Evolutionary conservation across 176 grass and related monocot species (phyloP), one percentile per base, ranked within the genome.

Genomic region (Raddia distichophylla): DNA sequence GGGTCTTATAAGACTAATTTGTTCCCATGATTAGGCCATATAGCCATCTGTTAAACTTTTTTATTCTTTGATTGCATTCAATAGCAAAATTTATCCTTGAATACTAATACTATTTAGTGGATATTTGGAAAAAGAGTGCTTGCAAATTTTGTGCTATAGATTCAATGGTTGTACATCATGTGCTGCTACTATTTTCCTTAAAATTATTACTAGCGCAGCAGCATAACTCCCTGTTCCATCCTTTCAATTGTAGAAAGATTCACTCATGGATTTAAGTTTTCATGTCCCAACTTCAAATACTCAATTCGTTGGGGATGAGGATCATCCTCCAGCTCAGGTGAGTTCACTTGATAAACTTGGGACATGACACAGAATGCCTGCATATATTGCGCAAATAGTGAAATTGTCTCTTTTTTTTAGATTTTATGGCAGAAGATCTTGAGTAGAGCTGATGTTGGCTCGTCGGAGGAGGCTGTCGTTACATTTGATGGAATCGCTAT

Each of bases 401-500:
- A 53, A 68, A 74, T 82, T 55, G 27, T 74, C 32, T 89, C 73
- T 51, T 66, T 82, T 82, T 92, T 90, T 90, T 73, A 98, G 95
- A 87, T 98, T 83, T 83, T 98, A 59, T 90, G 81, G 80, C 88
- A 98, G 40, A 83, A 71, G 61, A 89, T 98, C 17, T 69, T 84
- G 22, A 67, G 51, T 55, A 40, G 84, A 17, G 87, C 87, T 66
- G 90, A 93, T 76, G 86, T 87, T 71, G 92, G 95, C n/a, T 91
- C 95, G 42, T 94, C 90, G 64, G 95, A 98, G 72, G 84, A 87
- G 60, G 89, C 92, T 78, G 88, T 93, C 79, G 92, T 91, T 75
- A 87, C 92, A 60, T 94, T 98, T 78, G 95, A 98, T 81, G 95
- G 95, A 75, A 98, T 98, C 82, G 92, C 88, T 27, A 91, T 98